Evolutionary conservation across 345 rosid genomes (phyloP), one percentile per base, ranked within the genome.

Genomic region (Bruguiera parviflora): DNA sequence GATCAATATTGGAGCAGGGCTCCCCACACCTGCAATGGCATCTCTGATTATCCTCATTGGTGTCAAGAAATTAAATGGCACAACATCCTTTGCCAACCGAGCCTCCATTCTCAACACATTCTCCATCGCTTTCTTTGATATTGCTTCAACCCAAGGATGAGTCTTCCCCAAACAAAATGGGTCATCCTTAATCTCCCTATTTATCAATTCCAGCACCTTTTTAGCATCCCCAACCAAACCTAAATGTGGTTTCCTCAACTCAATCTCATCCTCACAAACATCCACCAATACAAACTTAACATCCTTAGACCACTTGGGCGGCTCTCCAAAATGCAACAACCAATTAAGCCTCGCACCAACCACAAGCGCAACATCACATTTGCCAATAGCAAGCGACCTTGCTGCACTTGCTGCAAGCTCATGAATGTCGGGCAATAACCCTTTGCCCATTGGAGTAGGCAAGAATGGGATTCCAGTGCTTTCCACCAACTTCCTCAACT

Each of bases 401-500:
- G 99, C 97, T 5, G 98, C 99, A 27, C 84, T 87, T 3, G 97
- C 96, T 0, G 96, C 95, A 20, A 95, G 84, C 67, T 85, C 88
- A 73, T 95, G 99, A 2, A 89, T 79, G 75, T 95, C 99, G 10
- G 95, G 87, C 79, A 95, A 75, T 82, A 95, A 67, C n/a, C 99
- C 99, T 82, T 95, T 95, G 32, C 99, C 99, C 99, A 92, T 92
- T 1, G 99, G 98, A 25, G 99, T 92, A 0, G 99, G 98, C 75
- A 92, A 74, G 75, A 95, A 95, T 0, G 99, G 99, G 52, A 92
- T 87, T 51, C 96, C 92, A 1, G 96, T 90, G 16, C 68, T 73
- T 57, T 90, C 94, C 46, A 95, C 89, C 6, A 92, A 75, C 80
- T 81, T 81, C 88, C 74, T 89, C 73, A 95, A 46, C 70, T 90